Evolutionary conservation across 2,329 filamentous ascomycete genomes (phyloP).

Genomic region (Leptoxyphium fumago): DNA sequence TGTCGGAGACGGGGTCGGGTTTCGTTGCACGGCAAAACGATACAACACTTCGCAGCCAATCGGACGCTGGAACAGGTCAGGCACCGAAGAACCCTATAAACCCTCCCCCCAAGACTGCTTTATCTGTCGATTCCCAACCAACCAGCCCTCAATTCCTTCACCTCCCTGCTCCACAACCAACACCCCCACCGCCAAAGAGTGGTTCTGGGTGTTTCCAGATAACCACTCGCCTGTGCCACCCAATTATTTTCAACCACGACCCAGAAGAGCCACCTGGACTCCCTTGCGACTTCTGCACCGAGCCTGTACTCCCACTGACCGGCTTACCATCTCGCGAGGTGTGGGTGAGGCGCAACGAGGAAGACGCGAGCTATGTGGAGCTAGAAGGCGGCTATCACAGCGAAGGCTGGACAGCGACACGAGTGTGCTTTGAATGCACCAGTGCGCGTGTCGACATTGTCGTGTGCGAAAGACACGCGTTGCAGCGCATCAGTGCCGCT

Average conservation of each 20-base stretch:
- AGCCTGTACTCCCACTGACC: slow-evolving; percentile 22
- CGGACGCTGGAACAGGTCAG: no score
- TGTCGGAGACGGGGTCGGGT: no score
- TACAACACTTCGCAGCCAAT: no score
- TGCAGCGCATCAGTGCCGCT: slow-evolving; percentile 14
- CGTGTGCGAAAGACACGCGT: slow-evolving; percentile 19
- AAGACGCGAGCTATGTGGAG: slow-evolving; percentile 19
- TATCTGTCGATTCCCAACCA: no score
- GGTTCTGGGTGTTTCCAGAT: slow-evolving; percentile 8
- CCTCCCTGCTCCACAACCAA: no score
- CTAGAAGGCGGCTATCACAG: slow-evolving; percentile 19
- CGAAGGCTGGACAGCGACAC: slow-evolving; percentile 17
- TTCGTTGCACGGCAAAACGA: no score
- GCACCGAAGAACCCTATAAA: no score
- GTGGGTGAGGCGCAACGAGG: slow-evolving; percentile 15
- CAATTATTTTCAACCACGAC: slow-evolving; percentile 24
- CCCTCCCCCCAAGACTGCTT: no score
- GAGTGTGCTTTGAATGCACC: slow-evolving; percentile 26
- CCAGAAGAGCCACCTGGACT: slow-evolving; percentile 6
- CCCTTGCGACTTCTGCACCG: slow-evolving; percentile 27
- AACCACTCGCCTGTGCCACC: slow-evolving; percentile 25
- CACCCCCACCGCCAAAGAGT: no score
- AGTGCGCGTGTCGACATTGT: slow-evolving; percentile 20
- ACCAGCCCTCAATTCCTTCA: no score
- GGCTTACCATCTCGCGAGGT: slow-evolving; percentile 16